Evolutionary conservation across 345 rosid genomes (phyloP).

Genomic region (Moricandia arvensis): DNA sequence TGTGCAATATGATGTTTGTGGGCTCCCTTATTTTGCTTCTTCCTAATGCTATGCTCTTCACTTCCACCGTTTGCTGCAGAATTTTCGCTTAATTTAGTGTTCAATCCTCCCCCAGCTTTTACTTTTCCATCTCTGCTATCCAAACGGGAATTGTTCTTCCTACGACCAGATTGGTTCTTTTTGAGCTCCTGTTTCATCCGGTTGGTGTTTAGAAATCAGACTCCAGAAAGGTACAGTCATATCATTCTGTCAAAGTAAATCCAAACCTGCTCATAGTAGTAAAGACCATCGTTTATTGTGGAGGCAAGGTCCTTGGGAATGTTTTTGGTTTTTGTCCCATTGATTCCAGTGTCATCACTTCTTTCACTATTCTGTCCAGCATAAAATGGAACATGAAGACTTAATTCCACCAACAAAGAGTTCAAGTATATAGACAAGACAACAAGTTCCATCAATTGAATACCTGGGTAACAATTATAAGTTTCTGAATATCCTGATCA

Average conservation of each 20-base stretch:
- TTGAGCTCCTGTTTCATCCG: slow-evolving; percentile 64
- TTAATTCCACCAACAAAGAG: slow-evolving; percentile 8
- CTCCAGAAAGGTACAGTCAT: not conserved
- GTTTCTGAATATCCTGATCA: slow-evolving; percentile 89
- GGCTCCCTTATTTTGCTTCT: slow-evolving; percentile 62
- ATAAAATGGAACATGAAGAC: slow-evolving; percentile 20
- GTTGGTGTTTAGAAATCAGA: slow-evolving; percentile 3
- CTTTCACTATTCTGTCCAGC: slow-evolving; percentile 67
- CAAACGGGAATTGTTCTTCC: slow-evolving; percentile 48
- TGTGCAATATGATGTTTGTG: slow-evolving; percentile 63
- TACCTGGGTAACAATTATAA: slow-evolving; percentile 97
- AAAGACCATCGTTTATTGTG: slow-evolving; percentile 88
- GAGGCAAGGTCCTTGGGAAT: slow-evolving; percentile 80
- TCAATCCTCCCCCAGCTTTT: slow-evolving; percentile 42
- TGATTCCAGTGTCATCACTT: slow-evolving; percentile 48
- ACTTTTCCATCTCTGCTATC: slow-evolving; percentile 61
- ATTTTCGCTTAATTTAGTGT: slow-evolving; percentile 48
- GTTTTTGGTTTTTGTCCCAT: slow-evolving; percentile 46
- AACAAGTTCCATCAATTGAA: not conserved
- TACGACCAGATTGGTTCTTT: slow-evolving; percentile 51
- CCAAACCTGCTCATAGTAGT: slow-evolving; percentile 86
- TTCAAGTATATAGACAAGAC: not conserved
- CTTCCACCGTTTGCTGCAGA: slow-evolving; percentile 44
- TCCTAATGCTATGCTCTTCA: slow-evolving; percentile 62
- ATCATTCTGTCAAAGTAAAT: not conserved